Conservation (phyloP, 2,329 filamentous ascomycete species). For the Scedosporium boydii region DNA sequence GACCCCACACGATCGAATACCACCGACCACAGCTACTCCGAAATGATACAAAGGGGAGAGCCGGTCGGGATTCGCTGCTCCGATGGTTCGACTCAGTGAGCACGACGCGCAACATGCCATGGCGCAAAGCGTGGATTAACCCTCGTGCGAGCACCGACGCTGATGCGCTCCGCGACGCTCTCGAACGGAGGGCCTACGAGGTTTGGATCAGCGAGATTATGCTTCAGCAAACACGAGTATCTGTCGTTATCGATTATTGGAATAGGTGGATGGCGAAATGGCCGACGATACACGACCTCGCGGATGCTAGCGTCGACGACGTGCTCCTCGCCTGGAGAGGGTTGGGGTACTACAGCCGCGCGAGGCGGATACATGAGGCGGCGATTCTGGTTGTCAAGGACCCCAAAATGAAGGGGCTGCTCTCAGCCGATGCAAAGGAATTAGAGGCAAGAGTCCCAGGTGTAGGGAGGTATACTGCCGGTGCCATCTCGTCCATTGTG, state of each 20-base stretch:
- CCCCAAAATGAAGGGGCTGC: conserved; percentile 29
- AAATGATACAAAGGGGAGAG: conserved; percentile 18
- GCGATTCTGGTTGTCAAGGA: conserved; percentile 40
- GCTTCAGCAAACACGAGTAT: conserved; percentile 57
- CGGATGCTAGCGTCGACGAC: conserved; percentile 41
- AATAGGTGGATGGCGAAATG: conserved; percentile 51
- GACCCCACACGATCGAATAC: conserved; percentile 31
- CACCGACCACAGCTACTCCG: conserved; percentile 41
- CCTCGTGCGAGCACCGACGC: conserved; percentile 20
- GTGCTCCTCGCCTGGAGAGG: conserved; percentile 51
- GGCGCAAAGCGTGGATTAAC: conserved; percentile 49
- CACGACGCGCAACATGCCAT: conserved; percentile 43
- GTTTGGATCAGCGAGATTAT: conserved; percentile 61
- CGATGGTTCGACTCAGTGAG: conserved; percentile 42
- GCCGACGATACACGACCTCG: conserved; percentile 49
- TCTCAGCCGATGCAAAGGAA: conserved; percentile 36
- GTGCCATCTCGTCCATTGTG: conserved; percentile 52
- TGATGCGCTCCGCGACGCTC: conserved; percentile 25
- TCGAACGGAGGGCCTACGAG: conserved; percentile 50
- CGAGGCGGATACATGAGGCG: conserved; percentile 48
- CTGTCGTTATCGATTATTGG: conserved; percentile 54
- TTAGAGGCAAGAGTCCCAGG: conserved; percentile 45
- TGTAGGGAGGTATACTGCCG: conserved; percentile 53
- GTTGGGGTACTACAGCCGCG: conserved; percentile 56
- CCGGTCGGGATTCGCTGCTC: conserved; percentile 29